Evolutionary conservation across 768 basidiomycete genomes (phyloP), one percentile per base, ranked within the genome.

Genomic region (Termitomyces sp.): DNA sequence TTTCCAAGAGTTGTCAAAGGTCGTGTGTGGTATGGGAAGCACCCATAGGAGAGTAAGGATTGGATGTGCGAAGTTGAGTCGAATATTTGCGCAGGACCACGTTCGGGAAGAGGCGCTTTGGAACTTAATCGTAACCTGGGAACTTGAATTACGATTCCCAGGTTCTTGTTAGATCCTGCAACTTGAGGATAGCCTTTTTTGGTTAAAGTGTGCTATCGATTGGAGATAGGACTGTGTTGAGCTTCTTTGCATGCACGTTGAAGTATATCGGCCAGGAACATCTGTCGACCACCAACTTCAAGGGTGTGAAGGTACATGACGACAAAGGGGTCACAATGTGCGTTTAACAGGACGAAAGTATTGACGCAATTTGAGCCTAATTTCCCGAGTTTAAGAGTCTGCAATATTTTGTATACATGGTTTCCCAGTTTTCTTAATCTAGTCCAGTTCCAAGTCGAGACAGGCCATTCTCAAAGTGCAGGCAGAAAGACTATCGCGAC

Each of bases 1-100:
- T 41, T 52, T 53, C 34, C 51, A 47, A 46, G 20, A 20, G 29
- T 31, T 20, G 48, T 53, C 46, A 46, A 51, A 51, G 56, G 51
- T 53, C 46, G 50, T 51, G 41, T 36, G 46, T 24, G 20, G 34
- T 39, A 53, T 32, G 18, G 20, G 37, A 41, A 41, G 37, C 10
- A 52, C n/a, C n/a, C n/a, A 52, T 20, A 52, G 51, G 51, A 52
- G 37, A 29, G 37, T 13, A 26, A 52, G 18, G n/a, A 39, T 13
- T 26, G 26, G 3, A 20, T 41, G 27, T 20, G n/a, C 26, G n/a
- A 39, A 41, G 27, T n/a, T 41, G 51, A 7, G n/a, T 29, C 8
- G 12, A n/a, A 39, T 20, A 27, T 36, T 26, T 37, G 5, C 46
- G 18, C 24, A 29, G 27, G 27, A 16, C 6, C 48, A 34, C 20